These are phyloP conservation scores for Phytophthora europaea DNA, from an alignment of 352 stramenopile genomes.

Conservation along the genomic window DNA sequence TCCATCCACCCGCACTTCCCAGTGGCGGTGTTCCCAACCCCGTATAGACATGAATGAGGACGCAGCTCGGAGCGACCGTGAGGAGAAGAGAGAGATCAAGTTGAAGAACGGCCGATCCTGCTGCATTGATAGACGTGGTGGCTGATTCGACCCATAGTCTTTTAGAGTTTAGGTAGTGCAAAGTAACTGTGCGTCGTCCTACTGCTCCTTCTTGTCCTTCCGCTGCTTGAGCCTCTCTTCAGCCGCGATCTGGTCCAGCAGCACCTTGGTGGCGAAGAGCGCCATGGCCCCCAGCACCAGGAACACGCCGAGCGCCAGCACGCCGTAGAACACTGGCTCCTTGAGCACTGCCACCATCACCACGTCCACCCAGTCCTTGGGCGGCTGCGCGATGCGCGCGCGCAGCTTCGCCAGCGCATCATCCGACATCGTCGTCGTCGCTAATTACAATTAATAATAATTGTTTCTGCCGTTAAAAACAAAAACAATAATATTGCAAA, in stretches of 20 bases:
- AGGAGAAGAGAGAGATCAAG: neutral
- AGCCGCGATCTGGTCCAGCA: conserved; percentile 66
- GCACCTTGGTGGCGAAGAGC: conserved; percentile 65
- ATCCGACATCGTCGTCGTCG: conserved; percentile 15
- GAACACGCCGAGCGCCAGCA: conserved; percentile 51
- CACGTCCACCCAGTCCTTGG: conserved; percentile 73
- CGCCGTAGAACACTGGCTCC: conserved; percentile 74
- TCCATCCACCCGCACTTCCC: conserved; percentile 78
- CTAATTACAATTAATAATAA: neutral
- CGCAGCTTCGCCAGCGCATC: conserved; percentile 46
- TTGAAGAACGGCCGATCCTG: neutral
- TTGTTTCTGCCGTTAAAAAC: too few species aligned
- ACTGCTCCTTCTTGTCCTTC: conserved; percentile 26
- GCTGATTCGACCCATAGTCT: conserved; percentile 9
- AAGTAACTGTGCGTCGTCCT: conserved; percentile 23
- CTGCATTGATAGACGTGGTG: neutral
- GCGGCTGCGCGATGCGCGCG: conserved; percentile 57
- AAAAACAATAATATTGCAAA: too few species aligned
- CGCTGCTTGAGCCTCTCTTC: conserved; percentile 49
- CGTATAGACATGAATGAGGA: conserved; percentile 21
- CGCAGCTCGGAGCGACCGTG: neutral
- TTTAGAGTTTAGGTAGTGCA: conserved; percentile 28
- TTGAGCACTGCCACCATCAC: conserved; percentile 68
- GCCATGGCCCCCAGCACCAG: conserved; percentile 59
- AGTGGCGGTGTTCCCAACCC: conserved; percentile 53